Evolutionary conservation across 1,284 basidiomycete genomes (phyloP).

Genomic region (Trametes pubescens): DNA sequence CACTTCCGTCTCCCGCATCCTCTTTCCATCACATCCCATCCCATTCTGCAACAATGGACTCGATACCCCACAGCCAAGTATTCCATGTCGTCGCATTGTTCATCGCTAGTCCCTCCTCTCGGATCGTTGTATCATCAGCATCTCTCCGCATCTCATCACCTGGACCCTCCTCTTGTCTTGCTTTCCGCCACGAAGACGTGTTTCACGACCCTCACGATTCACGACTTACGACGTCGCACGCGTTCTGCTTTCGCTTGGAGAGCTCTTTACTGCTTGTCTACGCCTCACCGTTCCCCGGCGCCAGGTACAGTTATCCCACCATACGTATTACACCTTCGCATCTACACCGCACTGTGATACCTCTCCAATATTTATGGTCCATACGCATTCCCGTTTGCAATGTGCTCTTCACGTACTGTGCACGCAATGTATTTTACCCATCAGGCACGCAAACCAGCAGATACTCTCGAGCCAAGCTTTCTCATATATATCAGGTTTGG

Average conservation of each 20-base stretch:
- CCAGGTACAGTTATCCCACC: slow-evolving; percentile 24
- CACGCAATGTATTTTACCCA: slow-evolving; percentile 11
- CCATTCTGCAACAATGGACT: slow-evolving; percentile 7
- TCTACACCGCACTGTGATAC: slow-evolving; percentile 22
- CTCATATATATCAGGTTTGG: neutral
- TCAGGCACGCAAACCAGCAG: neutral
- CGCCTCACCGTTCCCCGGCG: neutral
- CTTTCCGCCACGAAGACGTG: slow-evolving; percentile 6
- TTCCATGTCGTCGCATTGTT: slow-evolving; percentile 19
- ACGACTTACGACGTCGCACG: slow-evolving; percentile 13
- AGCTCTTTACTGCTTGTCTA: neutral
- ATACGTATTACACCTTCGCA: slow-evolving; percentile 17
- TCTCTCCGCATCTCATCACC: slow-evolving; percentile 10
- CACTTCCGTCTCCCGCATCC: slow-evolving; percentile 57
- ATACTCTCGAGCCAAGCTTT: neutral
- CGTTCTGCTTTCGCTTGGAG: neutral
- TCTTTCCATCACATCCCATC: neutral
- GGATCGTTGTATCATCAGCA: slow-evolving; percentile 26
- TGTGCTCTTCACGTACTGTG: neutral
- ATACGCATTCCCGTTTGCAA: neutral
- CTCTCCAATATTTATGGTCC: slow-evolving; percentile 13
- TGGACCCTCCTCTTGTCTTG: slow-evolving; percentile 13
- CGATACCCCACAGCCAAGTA: slow-evolving; percentile 16
- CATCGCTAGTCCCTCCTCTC: slow-evolving; percentile 15
- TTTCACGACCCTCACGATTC: slow-evolving; percentile 18